phyloP scores from a whole-genome alignment of 495 filamentous ascomycete species.

The Hypoxylon intermedium region DNA sequence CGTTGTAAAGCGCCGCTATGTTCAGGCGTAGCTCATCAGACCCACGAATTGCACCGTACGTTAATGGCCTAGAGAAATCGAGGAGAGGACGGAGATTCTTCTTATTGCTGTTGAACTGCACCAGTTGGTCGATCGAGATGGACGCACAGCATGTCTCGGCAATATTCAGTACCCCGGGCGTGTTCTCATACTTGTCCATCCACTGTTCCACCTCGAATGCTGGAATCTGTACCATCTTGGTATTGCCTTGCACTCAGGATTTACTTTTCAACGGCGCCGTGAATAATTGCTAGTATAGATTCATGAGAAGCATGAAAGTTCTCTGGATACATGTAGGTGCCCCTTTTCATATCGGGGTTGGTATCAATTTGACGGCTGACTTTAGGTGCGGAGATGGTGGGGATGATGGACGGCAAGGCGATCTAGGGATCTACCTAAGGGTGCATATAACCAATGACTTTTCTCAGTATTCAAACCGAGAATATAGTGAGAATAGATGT shows the following conservation, averaged over 20 bases:
- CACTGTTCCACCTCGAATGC: conserved; percentile 87
- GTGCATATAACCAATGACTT: too few relatives aligned
- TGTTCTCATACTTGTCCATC: conserved; percentile 86
- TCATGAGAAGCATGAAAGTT: too few relatives aligned
- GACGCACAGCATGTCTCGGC: conserved; percentile 88
- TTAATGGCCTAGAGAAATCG: conserved; percentile 60
- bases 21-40: conserved; percentile 67
- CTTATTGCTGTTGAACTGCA: conserved; percentile 62
- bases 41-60: conserved; percentile 76
- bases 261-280: not conserved
- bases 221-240: conserved; percentile 70
- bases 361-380: too few relatives aligned
- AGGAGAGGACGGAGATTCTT: conserved; percentile 31
- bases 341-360: too few relatives aligned
- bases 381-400: too few relatives aligned
- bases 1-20: conserved; percentile 69
- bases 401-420: too few relatives aligned
- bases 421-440: too few relatives aligned
- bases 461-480: too few relatives aligned
- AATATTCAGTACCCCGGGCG: conserved; percentile 75
- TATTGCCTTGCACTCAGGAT: too few relatives aligned
- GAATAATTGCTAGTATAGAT: too few relatives aligned
- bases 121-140: conserved; percentile 76
- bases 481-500: too few relatives aligned
- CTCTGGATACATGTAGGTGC: too few relatives aligned